Percentiles rank a stretch among this genome's conserved stretches.
Conservation (phyloP, 83 land plant genomes). For the Picea abies region DNA sequence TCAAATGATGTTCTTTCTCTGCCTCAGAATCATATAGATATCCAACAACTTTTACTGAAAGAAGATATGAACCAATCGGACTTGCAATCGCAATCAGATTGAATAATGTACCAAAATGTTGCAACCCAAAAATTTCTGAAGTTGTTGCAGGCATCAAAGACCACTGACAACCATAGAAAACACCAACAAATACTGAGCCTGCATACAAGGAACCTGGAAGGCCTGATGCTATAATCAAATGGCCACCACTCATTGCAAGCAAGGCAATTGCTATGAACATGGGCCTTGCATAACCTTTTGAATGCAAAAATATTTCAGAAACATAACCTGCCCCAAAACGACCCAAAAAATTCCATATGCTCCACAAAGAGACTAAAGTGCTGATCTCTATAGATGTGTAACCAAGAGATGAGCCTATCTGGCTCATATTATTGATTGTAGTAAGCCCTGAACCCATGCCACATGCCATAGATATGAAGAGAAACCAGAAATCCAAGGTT, state of each 20-base stretch:
- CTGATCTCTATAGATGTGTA: constrained; percentile 45
- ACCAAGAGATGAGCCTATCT: constrained; percentile 74
- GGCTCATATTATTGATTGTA: constrained; percentile 73
- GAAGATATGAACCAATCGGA: constrained; percentile 68
- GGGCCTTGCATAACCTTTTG: constrained; percentile 55
- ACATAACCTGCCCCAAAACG: constrained; percentile 68
- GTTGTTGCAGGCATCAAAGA: constrained; percentile 65
- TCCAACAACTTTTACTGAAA: constrained; percentile 66
- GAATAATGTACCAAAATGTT: constrained; percentile 67
- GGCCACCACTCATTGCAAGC: constrained; percentile 50
- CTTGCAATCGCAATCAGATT: constrained; percentile 61
- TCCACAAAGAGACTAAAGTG: constrained; percentile 66
- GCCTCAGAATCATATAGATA: constrained; percentile 64
- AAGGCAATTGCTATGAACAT: constrained; percentile 52
- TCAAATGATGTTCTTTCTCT: constrained; percentile 11
- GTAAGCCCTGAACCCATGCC: constrained; percentile 73
- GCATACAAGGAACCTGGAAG: constrained; percentile 59
- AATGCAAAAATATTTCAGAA: constrained; percentile 52
- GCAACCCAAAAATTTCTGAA: constrained; percentile 69
- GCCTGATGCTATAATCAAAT: constrained; percentile 54
- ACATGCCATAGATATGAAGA: constrained; percentile 59
- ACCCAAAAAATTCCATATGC: constrained; percentile 82
- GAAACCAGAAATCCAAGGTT: constrained; percentile 54
- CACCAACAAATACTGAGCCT: constrained; percentile 62
- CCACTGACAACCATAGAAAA: constrained; percentile 73